phyloP scores from a whole-genome alignment of 306 rosid genomes.

The Lathyrus tuberosus region DNA sequence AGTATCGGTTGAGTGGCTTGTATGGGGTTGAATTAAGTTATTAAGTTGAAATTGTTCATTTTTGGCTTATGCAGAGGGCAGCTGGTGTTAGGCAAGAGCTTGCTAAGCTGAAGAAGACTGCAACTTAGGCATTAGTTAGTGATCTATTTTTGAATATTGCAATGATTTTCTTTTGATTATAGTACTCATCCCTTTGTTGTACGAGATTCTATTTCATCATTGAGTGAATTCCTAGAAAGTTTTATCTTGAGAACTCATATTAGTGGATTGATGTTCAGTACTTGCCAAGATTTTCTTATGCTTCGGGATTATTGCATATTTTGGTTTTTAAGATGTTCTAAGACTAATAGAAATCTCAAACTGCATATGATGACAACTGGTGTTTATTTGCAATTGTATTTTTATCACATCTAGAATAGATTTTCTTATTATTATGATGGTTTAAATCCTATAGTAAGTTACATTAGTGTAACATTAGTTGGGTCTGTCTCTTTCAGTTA shows the following conservation, averaged over 20 bases:
- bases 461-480: no score
- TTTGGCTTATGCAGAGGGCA: conserved; percentile 66
- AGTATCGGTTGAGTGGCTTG: not conserved
- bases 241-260: conserved; percentile 1
- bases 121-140: conserved; percentile 42
- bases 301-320: not conserved
- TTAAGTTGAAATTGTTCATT: not conserved
- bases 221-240: no score
- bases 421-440: no score
- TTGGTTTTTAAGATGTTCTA: not conserved
- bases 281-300: not conserved
- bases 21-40: not conserved
- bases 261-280: not conserved
- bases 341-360: not conserved
- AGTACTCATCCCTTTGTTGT: conserved; percentile 20
- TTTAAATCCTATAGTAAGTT: no score
- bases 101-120: no score
- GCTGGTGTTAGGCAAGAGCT: conserved; percentile 76
- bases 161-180: conserved; percentile 26
- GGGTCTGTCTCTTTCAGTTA: no score
- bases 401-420: no score
- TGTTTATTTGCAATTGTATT: not conserved
- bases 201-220: conserved; percentile 19
- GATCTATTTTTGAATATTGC: conserved; percentile 44
- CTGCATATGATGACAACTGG: not conserved